Base-by-base conservation (phyloP, 805 yeast species). In the Pichia ethanolica region DNA sequence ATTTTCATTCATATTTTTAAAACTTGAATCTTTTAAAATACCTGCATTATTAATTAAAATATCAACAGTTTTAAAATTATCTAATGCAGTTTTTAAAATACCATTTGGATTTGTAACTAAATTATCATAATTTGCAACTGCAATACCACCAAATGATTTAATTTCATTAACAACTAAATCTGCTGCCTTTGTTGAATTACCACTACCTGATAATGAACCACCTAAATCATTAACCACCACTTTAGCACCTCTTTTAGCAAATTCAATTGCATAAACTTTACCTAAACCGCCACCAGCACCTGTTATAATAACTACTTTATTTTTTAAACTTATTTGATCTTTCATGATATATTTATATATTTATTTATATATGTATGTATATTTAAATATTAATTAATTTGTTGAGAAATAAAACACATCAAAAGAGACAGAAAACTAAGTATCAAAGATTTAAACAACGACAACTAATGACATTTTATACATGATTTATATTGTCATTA, bases 241-340 rank as follows among this genome's bases (percentile, higher is more conserved):
- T 59, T 84, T 83, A 53, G 97, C 99, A 35, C 98, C 98, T 57
- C 96, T 77, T 51, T 81, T 72, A 40, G 95, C 98, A 68, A 77
- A 91, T 58, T 85, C 89, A 34, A 89, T 70, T 5, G 97, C 95
- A 68, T 91, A 91, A 44, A 81, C 81, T 60, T 77, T 86, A 27
- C 99, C 99, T 42, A 91, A 77, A 20, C 98, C 99, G 58, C 97
- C 98, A 56, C 99, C 99, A 44, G 97, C 93, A 35, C 99, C 99
- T 45, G 97, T 91, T 64, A 91, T 82, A 50, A 91, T 81, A 35
- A 91, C 97, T 41, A 91, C 97, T 66, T 86, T 83, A 59, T 82
- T 89, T 60, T 87, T 84, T 62, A 83, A 88, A 36, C 73, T 62
- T 28, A 83, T 63, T 42, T 63, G 40, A 28, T 53, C 52, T 7